These are phyloP conservation scores for Aspergillus calidoustus DNA, from an alignment of 2,329 filamentous ascomycete genomes.

Conservation along the genomic window DNA sequence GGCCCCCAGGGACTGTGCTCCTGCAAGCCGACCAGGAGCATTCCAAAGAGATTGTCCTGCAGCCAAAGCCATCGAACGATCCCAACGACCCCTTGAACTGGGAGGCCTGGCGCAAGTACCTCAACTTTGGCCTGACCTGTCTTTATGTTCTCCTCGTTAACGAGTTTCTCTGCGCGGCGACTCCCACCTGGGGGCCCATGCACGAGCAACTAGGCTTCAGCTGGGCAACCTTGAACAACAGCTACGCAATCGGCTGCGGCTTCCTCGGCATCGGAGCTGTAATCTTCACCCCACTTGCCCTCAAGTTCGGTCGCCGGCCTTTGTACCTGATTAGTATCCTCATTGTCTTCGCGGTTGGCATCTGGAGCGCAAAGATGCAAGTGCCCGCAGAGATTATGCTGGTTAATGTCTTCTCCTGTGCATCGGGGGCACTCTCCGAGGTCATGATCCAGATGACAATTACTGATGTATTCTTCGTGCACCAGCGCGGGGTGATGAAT, in stretches of 20 bases:
- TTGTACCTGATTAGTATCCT: conserved; percentile 51
- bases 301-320: conserved; percentile 53
- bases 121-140: neutral
- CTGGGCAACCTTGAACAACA: conserved; percentile 49
- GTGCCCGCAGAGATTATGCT: conserved; percentile 50
- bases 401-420: conserved; percentile 50
- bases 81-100: neutral
- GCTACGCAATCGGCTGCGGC: conserved; percentile 51
- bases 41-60: no score
- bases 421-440: conserved; percentile 51
- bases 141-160: neutral
- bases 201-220: conserved; percentile 50
- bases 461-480: conserved; percentile 55
- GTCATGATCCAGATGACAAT: conserved; percentile 54
- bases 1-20: no score
- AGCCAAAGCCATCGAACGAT: no score
- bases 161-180: neutral
- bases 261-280: conserved; percentile 48
- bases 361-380: conserved; percentile 52
- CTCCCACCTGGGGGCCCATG: conserved; percentile 49
- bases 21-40: no score
- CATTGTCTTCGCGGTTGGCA: conserved; percentile 41
- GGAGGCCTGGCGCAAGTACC: neutral
- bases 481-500: conserved; percentile 55
- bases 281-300: conserved; percentile 51